These are phyloP conservation scores for Calvatia gigantea DNA, from an alignment of 768 basidiomycete genomes.

Conservation along the genomic window DNA sequence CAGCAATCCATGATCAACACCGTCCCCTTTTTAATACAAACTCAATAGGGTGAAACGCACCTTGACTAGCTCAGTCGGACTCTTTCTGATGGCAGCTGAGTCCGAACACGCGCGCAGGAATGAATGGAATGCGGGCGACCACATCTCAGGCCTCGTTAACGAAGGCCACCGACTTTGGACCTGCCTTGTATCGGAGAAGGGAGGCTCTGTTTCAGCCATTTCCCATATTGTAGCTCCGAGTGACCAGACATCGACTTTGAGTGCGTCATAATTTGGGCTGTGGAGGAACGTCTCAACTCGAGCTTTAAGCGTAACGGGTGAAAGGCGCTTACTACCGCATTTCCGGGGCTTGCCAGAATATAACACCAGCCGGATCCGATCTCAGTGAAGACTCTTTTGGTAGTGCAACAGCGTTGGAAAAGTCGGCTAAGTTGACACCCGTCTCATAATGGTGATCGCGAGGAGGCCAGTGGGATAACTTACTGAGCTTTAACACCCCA, in stretches of 20 bases:
- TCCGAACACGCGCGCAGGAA: conserved; percentile 68
- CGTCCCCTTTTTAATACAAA: background rate
- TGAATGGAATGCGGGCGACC: conserved; percentile 68
- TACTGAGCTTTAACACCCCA: conserved; percentile 75
- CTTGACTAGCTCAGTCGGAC: conserved; percentile 52
- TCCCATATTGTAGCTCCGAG: conserved; percentile 85
- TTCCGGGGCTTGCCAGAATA: conserved; percentile 87
- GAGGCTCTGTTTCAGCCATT: conserved; percentile 70
- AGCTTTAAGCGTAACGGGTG: background rate
- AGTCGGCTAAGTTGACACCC: conserved; percentile 56
- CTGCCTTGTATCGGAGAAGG: conserved; percentile 59
- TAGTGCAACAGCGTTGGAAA: conserved; percentile 71
- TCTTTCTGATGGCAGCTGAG: conserved; percentile 52
- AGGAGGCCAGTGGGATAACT: conserved; percentile 20
- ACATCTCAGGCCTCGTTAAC: conserved; percentile 53
- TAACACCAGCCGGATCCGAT: conserved; percentile 63
- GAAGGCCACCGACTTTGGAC: conserved; percentile 65
- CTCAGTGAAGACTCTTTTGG: conserved; percentile 45
- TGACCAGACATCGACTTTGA: conserved; percentile 80
- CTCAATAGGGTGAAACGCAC: conserved; percentile 32
- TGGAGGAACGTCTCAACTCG: background rate
- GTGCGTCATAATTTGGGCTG: conserved; percentile 67
- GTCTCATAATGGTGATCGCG: background rate
- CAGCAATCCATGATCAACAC: background rate
- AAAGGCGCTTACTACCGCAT: conserved; percentile 53